Conservation (phyloP, 148 eudicot species). For the Tetragonia tetragonoides region DNA sequence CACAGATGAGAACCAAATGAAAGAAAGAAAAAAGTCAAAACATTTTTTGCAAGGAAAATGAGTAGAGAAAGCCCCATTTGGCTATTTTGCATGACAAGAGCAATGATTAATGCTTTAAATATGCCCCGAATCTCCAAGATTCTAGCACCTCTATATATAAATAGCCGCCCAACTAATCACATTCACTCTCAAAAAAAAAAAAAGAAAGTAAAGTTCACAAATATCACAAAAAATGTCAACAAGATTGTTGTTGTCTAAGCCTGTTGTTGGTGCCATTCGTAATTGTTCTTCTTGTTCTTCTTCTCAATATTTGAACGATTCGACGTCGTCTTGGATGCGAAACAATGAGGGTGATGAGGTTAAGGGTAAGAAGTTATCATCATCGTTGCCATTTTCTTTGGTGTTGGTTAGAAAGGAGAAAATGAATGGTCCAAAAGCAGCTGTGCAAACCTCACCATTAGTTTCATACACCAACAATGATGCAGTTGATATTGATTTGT, state of each 20-base stretch:
- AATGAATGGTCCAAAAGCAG: background rate
- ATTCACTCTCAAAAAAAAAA: background rate
- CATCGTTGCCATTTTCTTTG: background rate
- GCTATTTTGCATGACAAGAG: background rate
- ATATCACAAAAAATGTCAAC: background rate
- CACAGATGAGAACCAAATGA: background rate
- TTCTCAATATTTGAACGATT: background rate
- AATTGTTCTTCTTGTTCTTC: background rate
- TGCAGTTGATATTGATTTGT: background rate
- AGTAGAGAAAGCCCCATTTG: background rate
- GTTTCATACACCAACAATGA: background rate
- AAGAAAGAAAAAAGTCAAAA: background rate
- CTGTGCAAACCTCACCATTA: background rate
- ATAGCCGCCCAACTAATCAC: background rate
- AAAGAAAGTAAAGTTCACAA: background rate
- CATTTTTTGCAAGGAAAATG: background rate
- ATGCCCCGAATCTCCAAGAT: background rate
- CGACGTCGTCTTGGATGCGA: background rate
- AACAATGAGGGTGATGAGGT: background rate
- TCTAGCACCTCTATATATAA: background rate
- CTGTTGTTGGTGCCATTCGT: background rate
- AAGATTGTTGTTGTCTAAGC: background rate
- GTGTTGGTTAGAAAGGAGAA: background rate
- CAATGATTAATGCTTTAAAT: background rate
- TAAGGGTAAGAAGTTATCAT: background rate